Conservation (phyloP, 1,284 basidiomycete genomes). For the Pisolithus thermaeus region DNA sequence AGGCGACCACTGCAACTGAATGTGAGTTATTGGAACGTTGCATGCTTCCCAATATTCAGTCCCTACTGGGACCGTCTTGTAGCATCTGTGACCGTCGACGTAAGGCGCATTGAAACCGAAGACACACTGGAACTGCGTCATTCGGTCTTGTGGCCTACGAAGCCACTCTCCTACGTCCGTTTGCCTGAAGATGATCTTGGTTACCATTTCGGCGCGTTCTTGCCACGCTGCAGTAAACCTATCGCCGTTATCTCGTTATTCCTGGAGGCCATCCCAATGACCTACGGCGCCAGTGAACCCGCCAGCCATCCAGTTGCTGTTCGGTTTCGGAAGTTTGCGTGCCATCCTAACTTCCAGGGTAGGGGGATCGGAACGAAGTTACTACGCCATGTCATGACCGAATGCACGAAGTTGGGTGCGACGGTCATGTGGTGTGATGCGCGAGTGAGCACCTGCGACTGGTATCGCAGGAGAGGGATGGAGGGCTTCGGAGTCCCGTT, state of each 20-base stretch:
- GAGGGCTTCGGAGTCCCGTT: conserved; percentile 37
- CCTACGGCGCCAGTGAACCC: conserved; percentile 2
- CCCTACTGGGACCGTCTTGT: too few relatives aligned
- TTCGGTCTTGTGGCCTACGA: conserved; percentile 28
- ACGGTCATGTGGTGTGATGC: conserved; percentile 53
- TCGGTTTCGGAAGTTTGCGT: conserved; percentile 62
- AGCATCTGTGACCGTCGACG: too few relatives aligned
- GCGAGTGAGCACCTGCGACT: conserved; percentile 32
- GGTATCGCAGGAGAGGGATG: conserved; percentile 53
- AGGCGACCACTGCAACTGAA: too few relatives aligned
- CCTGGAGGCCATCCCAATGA: conserved; percentile 35
- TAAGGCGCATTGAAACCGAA: too few relatives aligned
- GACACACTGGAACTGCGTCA: neutral
- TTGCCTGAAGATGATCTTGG: conserved; percentile 47
- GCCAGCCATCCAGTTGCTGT: conserved; percentile 19
- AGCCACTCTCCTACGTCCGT: conserved; percentile 33
- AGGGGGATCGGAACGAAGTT: conserved; percentile 49
- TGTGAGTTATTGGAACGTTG: too few relatives aligned
- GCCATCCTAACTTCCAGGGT: conserved; percentile 37
- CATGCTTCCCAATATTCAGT: too few relatives aligned
- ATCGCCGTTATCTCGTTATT: conserved; percentile 49
- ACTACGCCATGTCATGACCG: conserved; percentile 34
- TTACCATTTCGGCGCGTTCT: conserved; percentile 50
- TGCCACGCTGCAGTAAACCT: conserved; percentile 19
- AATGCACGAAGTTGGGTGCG: conserved; percentile 32